These are phyloP conservation scores for Alternaria sp. DNA, from an alignment of 2,329 filamentous ascomycete species.

Conservation along the genomic window DNA sequence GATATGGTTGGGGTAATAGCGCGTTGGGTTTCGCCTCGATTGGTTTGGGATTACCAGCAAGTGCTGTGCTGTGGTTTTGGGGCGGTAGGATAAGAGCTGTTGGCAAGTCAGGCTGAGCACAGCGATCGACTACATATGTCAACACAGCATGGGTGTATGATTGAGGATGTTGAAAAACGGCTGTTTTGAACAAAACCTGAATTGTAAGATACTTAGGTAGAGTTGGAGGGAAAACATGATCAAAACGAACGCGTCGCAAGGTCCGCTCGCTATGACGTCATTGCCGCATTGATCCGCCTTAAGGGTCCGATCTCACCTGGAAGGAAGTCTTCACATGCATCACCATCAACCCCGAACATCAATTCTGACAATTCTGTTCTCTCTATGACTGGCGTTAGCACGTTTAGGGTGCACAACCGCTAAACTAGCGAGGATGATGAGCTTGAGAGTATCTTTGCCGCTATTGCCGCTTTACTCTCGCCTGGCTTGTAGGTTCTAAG, in stretches of 20 bases:
- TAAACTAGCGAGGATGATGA: background rate
- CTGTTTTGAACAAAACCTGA: background rate
- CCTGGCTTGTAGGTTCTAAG: background rate
- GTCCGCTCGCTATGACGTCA: background rate
- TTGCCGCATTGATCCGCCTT: background rate
- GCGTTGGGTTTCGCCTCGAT: constrained; percentile 30
- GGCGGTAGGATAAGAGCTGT: background rate
- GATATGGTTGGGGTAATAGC: constrained; percentile 45
- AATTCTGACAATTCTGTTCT: background rate
- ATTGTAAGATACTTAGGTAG: background rate
- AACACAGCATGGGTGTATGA: background rate
- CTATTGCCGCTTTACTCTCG: background rate
- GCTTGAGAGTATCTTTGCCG: background rate
- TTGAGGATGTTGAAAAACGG: background rate
- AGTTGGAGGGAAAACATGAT: background rate
- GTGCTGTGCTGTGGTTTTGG: background rate
- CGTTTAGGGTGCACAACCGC: background rate
- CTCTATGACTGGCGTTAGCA: background rate
- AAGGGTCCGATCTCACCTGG: too few species aligned
- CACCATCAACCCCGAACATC: too few species aligned
- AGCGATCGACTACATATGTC: background rate
- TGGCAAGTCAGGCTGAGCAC: background rate
- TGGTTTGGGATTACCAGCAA: background rate
- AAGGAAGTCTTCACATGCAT: too few species aligned
- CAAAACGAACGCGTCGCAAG: background rate